Base-by-base conservation (phyloP, 1,284 basidiomycete species). In the Sutorius eximius region DNA sequence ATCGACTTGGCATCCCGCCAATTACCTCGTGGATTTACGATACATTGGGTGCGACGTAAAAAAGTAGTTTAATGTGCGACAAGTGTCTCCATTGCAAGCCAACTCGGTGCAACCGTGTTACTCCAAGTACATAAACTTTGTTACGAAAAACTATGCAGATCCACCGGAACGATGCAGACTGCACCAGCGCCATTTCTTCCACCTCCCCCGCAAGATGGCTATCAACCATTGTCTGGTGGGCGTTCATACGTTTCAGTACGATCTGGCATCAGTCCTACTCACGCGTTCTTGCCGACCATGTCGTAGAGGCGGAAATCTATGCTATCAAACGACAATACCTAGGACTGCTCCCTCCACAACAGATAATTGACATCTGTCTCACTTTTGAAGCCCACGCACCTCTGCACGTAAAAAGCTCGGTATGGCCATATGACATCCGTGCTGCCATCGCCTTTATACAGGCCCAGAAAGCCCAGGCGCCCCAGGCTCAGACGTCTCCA, bases 341-440 rank as follows among this genome's bases (percentile, higher is more conserved):
- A 41, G 75, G 77, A 29, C 76, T 89, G 20, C 75, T 91, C 9
- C 78, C 83, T 16, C 80, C 78, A 33, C 77, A 80, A 45, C 85
- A 88, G 71, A 79, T 90, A 64, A 85, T 89, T 62, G 87, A 90
- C 59, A 82, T 90, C 59, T 88, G 88, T 64, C 76, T 91, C 47
- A 77, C 77, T 29, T 83, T 89, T 60, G 88, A 91, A 61, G 69
- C 81, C 10, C 80, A 89, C 72, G 83, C 82, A 1, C 83, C 87
- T 6, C 70, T 77, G 32, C 81, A 83, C 58, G 67, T 84, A 48
- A 82, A 81, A 67, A 76, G 74, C 51, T 73, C 80, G 24, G 71
- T 89, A 68, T 91, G 89, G 86, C 88, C 88, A 10, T 65, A 73
- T 32, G 85, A 90, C 63, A 74, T 91, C 49, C 77, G 79, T 53